These are phyloP conservation scores for Peronospora destructor DNA, from an alignment of 352 stramenopile genomes.

Conservation along the genomic window DNA sequence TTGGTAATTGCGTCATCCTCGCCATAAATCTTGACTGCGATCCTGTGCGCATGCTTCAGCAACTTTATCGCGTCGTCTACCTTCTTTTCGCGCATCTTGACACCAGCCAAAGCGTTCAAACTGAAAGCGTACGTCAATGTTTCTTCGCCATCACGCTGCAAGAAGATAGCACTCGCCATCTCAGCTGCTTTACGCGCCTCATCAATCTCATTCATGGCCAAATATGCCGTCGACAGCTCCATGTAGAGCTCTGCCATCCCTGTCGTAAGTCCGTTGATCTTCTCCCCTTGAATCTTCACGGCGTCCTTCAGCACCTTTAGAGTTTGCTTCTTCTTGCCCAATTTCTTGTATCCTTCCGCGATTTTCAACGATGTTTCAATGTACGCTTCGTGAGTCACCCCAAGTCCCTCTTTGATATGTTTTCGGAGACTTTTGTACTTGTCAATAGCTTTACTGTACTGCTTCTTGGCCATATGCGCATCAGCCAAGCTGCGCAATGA, in stretches of 20 bases:
- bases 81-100: slow-evolving; percentile 61
- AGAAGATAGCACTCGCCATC: slow-evolving; percentile 46
- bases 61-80: slow-evolving; percentile 50
- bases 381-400: slow-evolving; percentile 62
- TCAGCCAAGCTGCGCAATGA: slow-evolving; percentile 71
- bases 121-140: slow-evolving; percentile 71
- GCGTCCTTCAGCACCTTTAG: slow-evolving; percentile 51
- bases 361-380: slow-evolving; percentile 67
- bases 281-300: slow-evolving; percentile 41
- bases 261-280: slow-evolving; percentile 58
- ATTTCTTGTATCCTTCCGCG: slow-evolving; percentile 60
- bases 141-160: slow-evolving; percentile 54
- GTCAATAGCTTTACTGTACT: slow-evolving; percentile 57
- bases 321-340: slow-evolving; percentile 46
- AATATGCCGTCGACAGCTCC: slow-evolving; percentile 52
- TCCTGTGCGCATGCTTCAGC: slow-evolving; percentile 57
- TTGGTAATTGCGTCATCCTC: slow-evolving; percentile 51
- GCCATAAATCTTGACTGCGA: slow-evolving; percentile 63
- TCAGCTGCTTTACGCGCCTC: slow-evolving; percentile 34
- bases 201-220: slow-evolving; percentile 37
- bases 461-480: slow-evolving; percentile 69
- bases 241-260: slow-evolving; percentile 76
- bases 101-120: slow-evolving; percentile 71
- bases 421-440: slow-evolving; percentile 70
- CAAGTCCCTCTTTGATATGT: slow-evolving; percentile 60